Conservation (phyloP, 768 basidiomycete genomes). For the Russula sp. region DNA sequence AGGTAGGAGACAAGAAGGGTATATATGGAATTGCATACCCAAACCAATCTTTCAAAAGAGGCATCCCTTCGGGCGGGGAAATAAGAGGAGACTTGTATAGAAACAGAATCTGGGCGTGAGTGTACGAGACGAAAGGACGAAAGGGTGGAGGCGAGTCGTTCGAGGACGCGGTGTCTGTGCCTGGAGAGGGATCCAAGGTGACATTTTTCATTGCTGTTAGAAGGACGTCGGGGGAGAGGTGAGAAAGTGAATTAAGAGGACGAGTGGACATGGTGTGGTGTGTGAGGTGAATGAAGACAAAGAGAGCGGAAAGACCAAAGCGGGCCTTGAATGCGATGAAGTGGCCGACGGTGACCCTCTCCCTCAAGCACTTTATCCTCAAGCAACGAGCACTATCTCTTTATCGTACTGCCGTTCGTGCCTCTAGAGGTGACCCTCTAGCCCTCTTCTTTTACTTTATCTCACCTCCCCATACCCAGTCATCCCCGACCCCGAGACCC, state of each 20-base stretch:
- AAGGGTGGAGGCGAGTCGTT: slow-evolving; percentile 2
- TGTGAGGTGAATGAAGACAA: slow-evolving; percentile 4
- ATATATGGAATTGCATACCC: slow-evolving; percentile 52
- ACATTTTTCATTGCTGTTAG: slow-evolving; percentile 24
- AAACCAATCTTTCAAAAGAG: slow-evolving; percentile 82
- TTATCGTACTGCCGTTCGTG: slow-evolving; percentile 67
- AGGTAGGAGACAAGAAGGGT: slow-evolving; percentile 24
- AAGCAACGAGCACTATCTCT: slow-evolving; percentile 56
- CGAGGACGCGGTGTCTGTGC: slow-evolving; percentile 34
- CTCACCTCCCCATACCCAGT: slow-evolving; percentile 41
- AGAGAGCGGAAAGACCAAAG: slow-evolving; percentile 19
- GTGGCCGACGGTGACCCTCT: slow-evolving; percentile 32
- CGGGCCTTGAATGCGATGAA: slow-evolving; percentile 27
- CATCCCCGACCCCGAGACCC: slow-evolving; percentile 58
- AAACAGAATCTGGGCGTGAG: slow-evolving; percentile 62
- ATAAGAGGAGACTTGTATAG: slow-evolving; percentile 77
- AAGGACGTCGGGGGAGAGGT: slow-evolving; percentile 12
- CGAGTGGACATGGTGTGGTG: slow-evolving; percentile 20
- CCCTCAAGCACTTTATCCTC: slow-evolving; percentile 75
- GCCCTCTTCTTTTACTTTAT: slow-evolving; percentile 12
- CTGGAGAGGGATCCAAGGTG: slow-evolving; percentile 35
- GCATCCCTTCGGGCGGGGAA: slow-evolving; percentile 69
- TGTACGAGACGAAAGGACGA: slow-evolving; percentile 61
- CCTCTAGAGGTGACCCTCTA: slow-evolving; percentile 54
- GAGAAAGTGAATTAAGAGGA: slow-evolving; percentile 13